Conservation (phyloP, 2,329 filamentous ascomycete species). For the Stemphylium lycopersici region DNA sequence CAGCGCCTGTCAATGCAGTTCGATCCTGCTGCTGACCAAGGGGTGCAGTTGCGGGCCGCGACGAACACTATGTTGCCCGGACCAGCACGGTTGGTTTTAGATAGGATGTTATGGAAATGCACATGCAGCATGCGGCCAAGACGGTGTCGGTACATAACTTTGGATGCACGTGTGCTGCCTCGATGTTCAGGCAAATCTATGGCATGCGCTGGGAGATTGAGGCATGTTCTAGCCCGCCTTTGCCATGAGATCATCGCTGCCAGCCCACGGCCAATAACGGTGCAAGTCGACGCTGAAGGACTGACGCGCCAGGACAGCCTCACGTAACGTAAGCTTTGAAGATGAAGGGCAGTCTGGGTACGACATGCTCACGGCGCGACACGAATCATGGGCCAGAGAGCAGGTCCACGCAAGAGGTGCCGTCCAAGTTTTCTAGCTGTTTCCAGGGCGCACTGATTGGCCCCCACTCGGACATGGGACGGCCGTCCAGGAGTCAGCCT, state of each 20-base stretch:
- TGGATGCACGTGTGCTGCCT: slow-evolving; percentile 17
- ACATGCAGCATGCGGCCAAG: slow-evolving; percentile 5
- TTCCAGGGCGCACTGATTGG: slow-evolving; percentile 42
- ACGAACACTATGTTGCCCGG: slow-evolving; percentile 8
- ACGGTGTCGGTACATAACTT: slow-evolving; percentile 14
- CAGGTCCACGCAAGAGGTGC: slow-evolving; percentile 16
- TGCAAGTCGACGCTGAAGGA: too few species aligned
- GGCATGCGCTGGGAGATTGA: slow-evolving; percentile 6
- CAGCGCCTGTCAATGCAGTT: slow-evolving; percentile 25
- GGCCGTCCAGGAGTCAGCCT: slow-evolving; percentile 16
- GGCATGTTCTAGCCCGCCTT: background rate
- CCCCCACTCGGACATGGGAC: slow-evolving; percentile 17
- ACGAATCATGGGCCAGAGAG: slow-evolving; percentile 32
- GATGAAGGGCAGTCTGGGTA: background rate
- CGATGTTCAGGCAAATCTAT: slow-evolving; percentile 26
- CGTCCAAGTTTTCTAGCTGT: slow-evolving; percentile 42
- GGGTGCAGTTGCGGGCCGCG: slow-evolving; percentile 22
- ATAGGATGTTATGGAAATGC: slow-evolving; percentile 16
- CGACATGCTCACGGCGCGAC: slow-evolving; percentile 19
- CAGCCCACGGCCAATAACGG: background rate
- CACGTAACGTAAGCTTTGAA: too few species aligned
- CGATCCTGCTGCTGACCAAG: slow-evolving; percentile 15
- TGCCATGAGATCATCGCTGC: background rate
- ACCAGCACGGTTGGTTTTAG: slow-evolving; percentile 3
- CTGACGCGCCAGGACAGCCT: too few species aligned